phyloP scores from a whole-genome alignment of 2,329 filamentous ascomycete genomes.

The Leptographium lundbergii region DNA sequence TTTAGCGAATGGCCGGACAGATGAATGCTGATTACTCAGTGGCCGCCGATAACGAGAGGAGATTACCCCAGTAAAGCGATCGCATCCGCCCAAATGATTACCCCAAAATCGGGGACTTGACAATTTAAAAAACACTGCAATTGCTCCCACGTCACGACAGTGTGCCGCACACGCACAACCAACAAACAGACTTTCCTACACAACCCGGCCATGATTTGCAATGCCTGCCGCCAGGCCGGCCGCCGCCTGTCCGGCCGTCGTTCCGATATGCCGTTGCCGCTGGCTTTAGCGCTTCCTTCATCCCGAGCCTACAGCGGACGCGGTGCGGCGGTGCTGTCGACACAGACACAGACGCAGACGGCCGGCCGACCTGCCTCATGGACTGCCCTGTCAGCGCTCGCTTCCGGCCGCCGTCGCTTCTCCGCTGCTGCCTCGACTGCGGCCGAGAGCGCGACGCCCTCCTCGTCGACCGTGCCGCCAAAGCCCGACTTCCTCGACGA shows the following conservation, averaged over 20 bases:
- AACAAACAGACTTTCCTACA: neutral
- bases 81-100: neutral
- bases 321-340: neutral
- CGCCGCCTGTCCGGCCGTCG: neutral
- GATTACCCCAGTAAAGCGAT: neutral
- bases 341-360: neutral
- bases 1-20: neutral
- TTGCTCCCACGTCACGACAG: too few relatives aligned
- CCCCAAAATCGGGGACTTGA: too few relatives aligned
- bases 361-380: neutral
- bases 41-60: neutral
- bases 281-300: neutral
- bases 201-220: neutral
- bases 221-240: neutral
- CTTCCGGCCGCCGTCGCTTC: neutral
- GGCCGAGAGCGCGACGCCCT: too few relatives aligned
- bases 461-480: neutral
- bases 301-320: neutral
- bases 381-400: neutral
- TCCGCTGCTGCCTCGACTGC: neutral
- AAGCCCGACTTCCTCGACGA: slow-evolving; percentile 39
- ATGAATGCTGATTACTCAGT: neutral
- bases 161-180: too few relatives aligned
- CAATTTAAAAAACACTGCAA: too few relatives aligned
- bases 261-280: neutral